phyloP scores from a whole-genome alignment of 345 rosid genomes.

The Lepidium africanum region DNA sequence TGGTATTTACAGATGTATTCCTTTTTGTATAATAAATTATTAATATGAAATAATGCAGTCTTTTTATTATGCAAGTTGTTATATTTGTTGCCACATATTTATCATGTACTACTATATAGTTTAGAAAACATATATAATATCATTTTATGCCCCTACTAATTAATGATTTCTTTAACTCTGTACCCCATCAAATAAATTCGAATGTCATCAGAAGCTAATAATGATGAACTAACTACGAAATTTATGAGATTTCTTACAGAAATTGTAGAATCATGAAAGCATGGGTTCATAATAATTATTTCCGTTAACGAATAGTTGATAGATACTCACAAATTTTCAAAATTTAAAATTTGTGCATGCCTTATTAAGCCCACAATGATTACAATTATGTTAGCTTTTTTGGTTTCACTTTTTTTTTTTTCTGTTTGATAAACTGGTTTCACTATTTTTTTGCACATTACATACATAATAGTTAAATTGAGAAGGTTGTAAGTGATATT shows the following conservation, averaged over 20 bases:
- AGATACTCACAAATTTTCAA: slow-evolving; percentile 8
- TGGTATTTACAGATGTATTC: slow-evolving; percentile 14
- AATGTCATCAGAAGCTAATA: neutral
- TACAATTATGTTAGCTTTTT: neutral
- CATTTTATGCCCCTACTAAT: neutral
- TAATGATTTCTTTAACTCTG: slow-evolving; percentile 15
- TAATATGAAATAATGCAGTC: neutral
- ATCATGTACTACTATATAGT: too few species aligned
- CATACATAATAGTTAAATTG: too few species aligned
- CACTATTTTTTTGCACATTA: neutral
- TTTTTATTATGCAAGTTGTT: neutral
- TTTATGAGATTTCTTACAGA: neutral
- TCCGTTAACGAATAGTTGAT: slow-evolving; percentile 11
- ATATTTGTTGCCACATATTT: neutral
- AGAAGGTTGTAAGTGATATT: too few species aligned
- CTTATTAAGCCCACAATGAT: slow-evolving; percentile 15
- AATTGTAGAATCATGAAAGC: slow-evolving; percentile 16
- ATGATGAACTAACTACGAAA: neutral
- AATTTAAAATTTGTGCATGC: neutral
- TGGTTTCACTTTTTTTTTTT: neutral
- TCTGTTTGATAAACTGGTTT: neutral
- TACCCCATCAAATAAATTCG: slow-evolving; percentile 18
- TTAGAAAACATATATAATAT: neutral
- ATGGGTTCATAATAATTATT: slow-evolving; percentile 1
- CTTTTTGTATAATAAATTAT: neutral